Evolutionary conservation across 2,329 filamentous ascomycete genomes (phyloP).

Genomic region (Colletotrichum sp.): DNA sequence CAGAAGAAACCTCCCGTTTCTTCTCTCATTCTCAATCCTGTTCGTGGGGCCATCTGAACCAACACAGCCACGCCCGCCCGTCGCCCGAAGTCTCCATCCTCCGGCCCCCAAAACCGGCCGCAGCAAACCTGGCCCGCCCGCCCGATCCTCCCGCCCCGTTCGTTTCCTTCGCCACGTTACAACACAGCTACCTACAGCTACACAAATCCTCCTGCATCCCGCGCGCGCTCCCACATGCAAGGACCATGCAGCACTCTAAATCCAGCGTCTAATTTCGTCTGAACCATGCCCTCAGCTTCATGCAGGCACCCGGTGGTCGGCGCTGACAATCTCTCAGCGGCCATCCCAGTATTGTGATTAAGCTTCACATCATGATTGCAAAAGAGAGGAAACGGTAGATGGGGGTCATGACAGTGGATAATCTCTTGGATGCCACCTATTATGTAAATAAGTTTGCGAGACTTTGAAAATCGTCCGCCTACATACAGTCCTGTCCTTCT

Average conservation of each 20-base stretch:
- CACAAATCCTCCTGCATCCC: not conserved
- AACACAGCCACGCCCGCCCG: not conserved
- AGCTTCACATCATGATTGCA: not conserved
- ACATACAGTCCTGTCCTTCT: not conserved
- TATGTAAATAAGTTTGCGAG: slow-evolving; percentile 11
- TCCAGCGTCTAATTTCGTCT: not conserved
- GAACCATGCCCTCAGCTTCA: not conserved
- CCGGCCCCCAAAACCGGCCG: not conserved
- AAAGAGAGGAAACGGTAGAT: not conserved
- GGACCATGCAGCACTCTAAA: not conserved
- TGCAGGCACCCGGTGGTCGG: not conserved
- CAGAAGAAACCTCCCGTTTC: not conserved
- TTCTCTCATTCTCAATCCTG: not conserved
- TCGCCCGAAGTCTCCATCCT: not conserved
- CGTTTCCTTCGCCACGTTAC: not conserved
- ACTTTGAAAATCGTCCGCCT: not conserved
- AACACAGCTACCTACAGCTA: not conserved
- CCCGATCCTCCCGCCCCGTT: not conserved
- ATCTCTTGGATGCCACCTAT: slow-evolving; percentile 11
- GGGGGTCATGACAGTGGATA: not conserved
- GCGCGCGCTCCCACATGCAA: not conserved
- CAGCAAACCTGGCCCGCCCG: not conserved
- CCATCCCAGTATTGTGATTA: not conserved
- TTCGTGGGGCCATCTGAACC: not conserved
- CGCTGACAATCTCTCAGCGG: not conserved